These are phyloP conservation scores for Globisporangium uncinulatum DNA, from an alignment of 352 stramenopile species.

Conservation along the genomic window DNA sequence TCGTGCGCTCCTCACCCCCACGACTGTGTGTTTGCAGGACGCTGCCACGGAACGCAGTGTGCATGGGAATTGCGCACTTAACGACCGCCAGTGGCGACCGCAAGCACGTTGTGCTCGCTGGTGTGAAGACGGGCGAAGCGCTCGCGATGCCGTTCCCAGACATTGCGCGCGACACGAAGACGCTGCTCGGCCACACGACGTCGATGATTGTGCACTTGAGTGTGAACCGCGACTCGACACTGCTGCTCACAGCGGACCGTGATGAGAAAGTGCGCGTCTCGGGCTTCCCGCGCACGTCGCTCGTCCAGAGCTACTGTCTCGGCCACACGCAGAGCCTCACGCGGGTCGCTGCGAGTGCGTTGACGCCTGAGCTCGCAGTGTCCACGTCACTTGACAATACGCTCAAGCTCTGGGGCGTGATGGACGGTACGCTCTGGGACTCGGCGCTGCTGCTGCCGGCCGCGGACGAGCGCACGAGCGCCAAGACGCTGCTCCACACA, in stretches of 20 bases:
- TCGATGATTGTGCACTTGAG: conserved; percentile 82
- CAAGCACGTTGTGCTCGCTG: conserved; percentile 62
- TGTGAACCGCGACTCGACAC: conserved; percentile 38
- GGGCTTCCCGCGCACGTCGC: conserved; percentile 58
- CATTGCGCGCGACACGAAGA: conserved; percentile 59
- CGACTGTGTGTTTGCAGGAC: conserved; percentile 10
- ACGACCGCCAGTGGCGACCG: conserved; percentile 17
- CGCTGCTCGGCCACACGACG: conserved; percentile 76
- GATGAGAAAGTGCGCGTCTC: conserved; percentile 87
- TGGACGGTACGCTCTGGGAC: conserved; percentile 39
- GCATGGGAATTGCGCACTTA: conserved; percentile 40
- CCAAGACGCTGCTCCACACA: conserved; percentile 47
- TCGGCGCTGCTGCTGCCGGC: conserved; percentile 41
- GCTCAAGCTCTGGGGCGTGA: conserved; percentile 71
- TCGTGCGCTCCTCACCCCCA: not conserved
- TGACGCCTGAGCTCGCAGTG: conserved; percentile 47
- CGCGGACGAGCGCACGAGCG: conserved; percentile 12
- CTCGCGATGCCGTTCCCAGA: conserved; percentile 73
- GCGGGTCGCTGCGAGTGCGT: conserved; percentile 36
- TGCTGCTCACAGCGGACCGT: conserved; percentile 72
- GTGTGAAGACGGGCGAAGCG: conserved; percentile 80
- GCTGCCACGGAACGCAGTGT: conserved; percentile 66
- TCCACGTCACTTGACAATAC: conserved; percentile 81
- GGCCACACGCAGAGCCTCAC: conserved; percentile 69
- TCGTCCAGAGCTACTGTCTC: conserved; percentile 83